Evolutionary conservation across 2,329 filamentous ascomycete species (phyloP).

Genomic region (Pestalotiopsis sp.): DNA sequence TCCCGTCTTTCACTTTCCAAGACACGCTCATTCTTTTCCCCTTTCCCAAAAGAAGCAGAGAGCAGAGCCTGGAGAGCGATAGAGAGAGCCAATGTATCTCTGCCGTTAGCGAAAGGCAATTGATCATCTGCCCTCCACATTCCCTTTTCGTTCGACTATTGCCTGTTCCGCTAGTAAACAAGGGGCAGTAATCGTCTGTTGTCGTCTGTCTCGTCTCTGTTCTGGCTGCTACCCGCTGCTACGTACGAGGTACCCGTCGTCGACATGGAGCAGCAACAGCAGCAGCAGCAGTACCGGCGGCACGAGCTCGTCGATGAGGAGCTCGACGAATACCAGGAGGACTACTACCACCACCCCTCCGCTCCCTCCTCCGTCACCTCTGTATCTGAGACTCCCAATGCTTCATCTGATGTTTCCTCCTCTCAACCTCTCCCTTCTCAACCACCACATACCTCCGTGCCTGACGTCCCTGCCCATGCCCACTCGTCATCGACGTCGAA

Average conservation of each 20-base stretch:
- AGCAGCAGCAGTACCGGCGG: slow-evolving; percentile 1
- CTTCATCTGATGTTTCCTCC: slow-evolving; percentile 37
- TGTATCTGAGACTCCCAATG: slow-evolving; percentile 40
- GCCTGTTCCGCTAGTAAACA: slow-evolving; percentile 4
- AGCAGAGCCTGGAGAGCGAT: background rate
- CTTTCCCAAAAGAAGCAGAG: background rate
- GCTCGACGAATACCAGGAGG: background rate
- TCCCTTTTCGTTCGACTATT: slow-evolving; percentile 11
- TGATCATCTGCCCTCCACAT: slow-evolving; percentile 15
- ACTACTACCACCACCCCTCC: background rate
- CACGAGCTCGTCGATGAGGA: background rate
- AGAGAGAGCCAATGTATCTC: slow-evolving; percentile 7
- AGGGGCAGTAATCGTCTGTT: slow-evolving; percentile 1
- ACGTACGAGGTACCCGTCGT: background rate
- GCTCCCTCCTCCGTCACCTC: slow-evolving; percentile 13
- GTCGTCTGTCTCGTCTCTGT: slow-evolving; percentile 7
- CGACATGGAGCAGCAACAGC: slow-evolving; percentile 13
- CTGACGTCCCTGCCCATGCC: slow-evolving; percentile 31
- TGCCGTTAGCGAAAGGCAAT: slow-evolving; percentile 12
- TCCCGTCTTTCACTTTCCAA: slow-evolving; percentile 8
- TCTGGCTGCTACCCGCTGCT: background rate
- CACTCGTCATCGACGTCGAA: slow-evolving; percentile 21
- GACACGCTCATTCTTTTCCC: slow-evolving; percentile 5
- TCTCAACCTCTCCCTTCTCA: slow-evolving; percentile 18
- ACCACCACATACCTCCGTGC: slow-evolving; percentile 26